Evolutionary conservation across 306 rosid genomes (phyloP).

Genomic region (Crataegus laevigata): DNA sequence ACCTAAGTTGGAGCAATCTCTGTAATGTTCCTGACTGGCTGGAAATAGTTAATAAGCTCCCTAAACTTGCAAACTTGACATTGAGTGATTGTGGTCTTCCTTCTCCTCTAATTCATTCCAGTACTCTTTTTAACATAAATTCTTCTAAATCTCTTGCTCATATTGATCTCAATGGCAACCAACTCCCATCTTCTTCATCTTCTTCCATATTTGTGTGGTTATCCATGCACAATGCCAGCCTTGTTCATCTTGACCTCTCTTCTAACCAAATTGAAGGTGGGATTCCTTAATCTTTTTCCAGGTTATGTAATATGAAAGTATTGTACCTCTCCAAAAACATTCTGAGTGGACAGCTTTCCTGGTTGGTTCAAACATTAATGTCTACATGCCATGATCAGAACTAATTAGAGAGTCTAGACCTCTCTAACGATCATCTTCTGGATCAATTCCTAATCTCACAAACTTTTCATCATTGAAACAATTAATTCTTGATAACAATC

Average conservation of each 20-base stretch:
- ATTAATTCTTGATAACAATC: not conserved
- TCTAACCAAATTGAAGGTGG: no score
- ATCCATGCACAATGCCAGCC: no score
- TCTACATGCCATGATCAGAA: not conserved
- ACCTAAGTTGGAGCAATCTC: not conserved
- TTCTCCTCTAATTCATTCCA: not conserved
- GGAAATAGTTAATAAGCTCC: not conserved
- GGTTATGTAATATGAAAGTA: no score
- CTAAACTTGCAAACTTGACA: not conserved
- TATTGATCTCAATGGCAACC: not conserved
- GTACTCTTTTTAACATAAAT: not conserved
- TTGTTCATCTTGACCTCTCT: no score
- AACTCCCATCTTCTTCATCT: not conserved
- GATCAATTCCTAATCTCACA: not conserved
- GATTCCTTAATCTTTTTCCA: no score
- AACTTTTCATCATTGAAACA: not conserved
- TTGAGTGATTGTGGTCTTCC: not conserved
- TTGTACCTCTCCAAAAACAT: rapidly evolving
- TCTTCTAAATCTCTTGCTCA: constrained; percentile 1
- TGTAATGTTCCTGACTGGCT: not conserved
- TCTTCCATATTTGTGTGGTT: not conserved
- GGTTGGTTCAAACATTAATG: not conserved
- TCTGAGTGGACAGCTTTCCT: not conserved
- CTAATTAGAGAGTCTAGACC: not conserved
- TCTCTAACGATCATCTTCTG: not conserved